Evolutionary conservation across 2,329 filamentous ascomycete species (phyloP).

Genomic region (Trichoderma guizhouense): DNA sequence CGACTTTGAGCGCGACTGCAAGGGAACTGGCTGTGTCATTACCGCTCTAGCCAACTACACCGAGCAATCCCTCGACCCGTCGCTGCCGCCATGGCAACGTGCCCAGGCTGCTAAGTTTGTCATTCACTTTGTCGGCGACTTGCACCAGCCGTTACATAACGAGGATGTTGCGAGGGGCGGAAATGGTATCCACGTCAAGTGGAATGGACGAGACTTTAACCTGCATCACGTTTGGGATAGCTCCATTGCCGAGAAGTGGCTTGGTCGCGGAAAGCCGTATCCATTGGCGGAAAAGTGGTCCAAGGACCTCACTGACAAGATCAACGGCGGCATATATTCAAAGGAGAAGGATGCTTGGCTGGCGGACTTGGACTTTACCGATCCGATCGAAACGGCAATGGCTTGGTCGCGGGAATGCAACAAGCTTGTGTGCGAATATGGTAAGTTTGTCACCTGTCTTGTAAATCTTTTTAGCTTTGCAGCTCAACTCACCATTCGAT

Average conservation of each 20-base stretch:
- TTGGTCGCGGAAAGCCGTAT: constrained; percentile 53
- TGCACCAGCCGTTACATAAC: constrained; percentile 66
- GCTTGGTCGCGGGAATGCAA: constrained; percentile 64
- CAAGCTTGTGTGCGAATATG: constrained; percentile 57
- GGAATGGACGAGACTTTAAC: constrained; percentile 56
- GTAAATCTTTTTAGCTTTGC: not conserved
- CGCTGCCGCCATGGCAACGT: constrained; percentile 44
- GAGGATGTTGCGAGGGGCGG: constrained; percentile 63
- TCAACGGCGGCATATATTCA: constrained; percentile 54
- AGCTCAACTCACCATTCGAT: not conserved
- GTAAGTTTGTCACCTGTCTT: constrained; percentile 37
- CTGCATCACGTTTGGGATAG: constrained; percentile 73
- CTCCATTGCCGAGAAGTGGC: constrained; percentile 62
- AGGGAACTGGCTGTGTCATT: constrained; percentile 59
- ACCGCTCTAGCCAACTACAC: constrained; percentile 60
- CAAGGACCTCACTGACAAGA: constrained; percentile 50
- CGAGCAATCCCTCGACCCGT: constrained; percentile 47
- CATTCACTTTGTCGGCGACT: constrained; percentile 66
- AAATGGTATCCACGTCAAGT: constrained; percentile 64
- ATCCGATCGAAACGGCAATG: constrained; percentile 55
- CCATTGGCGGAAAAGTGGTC: constrained; percentile 54
- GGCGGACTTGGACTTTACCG: constrained; percentile 51
- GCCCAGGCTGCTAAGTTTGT: constrained; percentile 64
- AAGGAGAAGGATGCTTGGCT: constrained; percentile 52
- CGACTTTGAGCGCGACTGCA: constrained; percentile 59